phyloP scores from a whole-genome alignment of 768 basidiomycete genomes.

The Myochromella boudieri region DNA sequence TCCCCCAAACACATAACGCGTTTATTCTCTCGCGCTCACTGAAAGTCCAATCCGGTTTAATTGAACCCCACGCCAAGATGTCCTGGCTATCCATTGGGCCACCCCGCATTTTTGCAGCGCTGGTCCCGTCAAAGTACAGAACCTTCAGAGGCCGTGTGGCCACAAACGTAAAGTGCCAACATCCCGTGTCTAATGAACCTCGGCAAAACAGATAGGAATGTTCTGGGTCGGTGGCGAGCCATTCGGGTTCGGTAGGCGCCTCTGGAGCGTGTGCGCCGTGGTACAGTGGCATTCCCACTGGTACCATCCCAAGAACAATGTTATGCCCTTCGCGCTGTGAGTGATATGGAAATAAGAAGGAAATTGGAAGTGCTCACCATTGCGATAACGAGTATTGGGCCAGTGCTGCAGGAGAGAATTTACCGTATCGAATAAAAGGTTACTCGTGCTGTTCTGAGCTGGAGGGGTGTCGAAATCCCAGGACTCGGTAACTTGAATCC shows the following conservation, averaged over 20 bases:
- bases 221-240: conserved; percentile 39
- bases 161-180: conserved; percentile 41
- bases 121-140: conserved; percentile 53
- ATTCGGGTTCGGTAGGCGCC: conserved; percentile 31
- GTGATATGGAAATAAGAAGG: background rate
- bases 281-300: conserved; percentile 34
- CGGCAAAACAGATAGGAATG: conserved; percentile 40
- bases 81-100: conserved; percentile 46
- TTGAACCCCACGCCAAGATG: conserved; percentile 40
- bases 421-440: conserved; percentile 34
- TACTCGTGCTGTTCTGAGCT: conserved; percentile 19
- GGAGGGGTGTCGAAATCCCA: conserved; percentile 16
- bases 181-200: conserved; percentile 18
- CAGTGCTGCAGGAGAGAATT: conserved; percentile 35
- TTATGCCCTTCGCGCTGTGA: conserved; percentile 4
- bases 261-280: conserved; percentile 29
- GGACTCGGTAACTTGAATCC: conserved; percentile 9
- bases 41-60: conserved; percentile 20
- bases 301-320: conserved; percentile 8
- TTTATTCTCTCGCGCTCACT: conserved; percentile 35
- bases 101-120: conserved; percentile 39
- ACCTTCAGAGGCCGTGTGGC: conserved; percentile 40
- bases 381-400: conserved; percentile 36
- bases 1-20: conserved; percentile 45
- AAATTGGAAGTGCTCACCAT: conserved; percentile 22